Evolutionary conservation across 352 stramenopile species (phyloP).

Genomic region (Phytopythium cucurbitacearum): DNA sequence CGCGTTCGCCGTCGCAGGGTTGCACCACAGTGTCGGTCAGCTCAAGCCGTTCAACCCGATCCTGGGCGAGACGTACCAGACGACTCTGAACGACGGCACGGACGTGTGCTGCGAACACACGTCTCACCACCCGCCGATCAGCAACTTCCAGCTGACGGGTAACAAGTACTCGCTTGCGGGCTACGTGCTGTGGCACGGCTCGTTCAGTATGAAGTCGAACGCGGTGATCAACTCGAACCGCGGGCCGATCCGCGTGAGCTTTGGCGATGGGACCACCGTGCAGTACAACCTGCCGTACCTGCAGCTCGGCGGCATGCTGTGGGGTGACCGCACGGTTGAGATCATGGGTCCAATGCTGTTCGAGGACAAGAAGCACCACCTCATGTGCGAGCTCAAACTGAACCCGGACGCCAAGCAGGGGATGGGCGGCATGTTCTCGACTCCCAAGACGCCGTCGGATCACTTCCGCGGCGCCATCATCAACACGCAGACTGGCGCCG

Average conservation of each 20-base stretch:
- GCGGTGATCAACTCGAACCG: conserved; percentile 76
- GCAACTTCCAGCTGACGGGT: conserved; percentile 75
- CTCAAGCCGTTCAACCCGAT: conserved; percentile 87
- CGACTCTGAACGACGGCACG: conserved; percentile 68
- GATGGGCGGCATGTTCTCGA: conserved; percentile 82
- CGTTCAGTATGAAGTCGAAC: conserved; percentile 86
- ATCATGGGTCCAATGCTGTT: conserved; percentile 68
- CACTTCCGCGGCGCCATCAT: conserved; percentile 65
- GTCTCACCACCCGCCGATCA: conserved; percentile 83
- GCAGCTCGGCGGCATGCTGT: conserved; percentile 72
- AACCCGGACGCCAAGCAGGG: conserved; percentile 85
- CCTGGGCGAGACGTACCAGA: conserved; percentile 76
- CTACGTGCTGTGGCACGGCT: conserved; percentile 69
- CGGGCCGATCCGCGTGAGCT: conserved; percentile 66
- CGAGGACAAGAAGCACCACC: conserved; percentile 70
- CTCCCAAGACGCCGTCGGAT: conserved; percentile 72
- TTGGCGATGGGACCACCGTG: conserved; percentile 62
- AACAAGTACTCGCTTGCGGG: conserved; percentile 71
- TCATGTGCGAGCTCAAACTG: conserved; percentile 71
- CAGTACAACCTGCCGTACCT: conserved; percentile 71
- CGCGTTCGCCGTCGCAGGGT: conserved; percentile 64
- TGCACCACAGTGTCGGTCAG: conserved; percentile 78
- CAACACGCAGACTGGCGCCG: conserved; percentile 50
- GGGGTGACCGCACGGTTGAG: conserved; percentile 79
- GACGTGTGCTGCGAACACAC: conserved; percentile 82